These are phyloP conservation scores for Starmerella riodocensis DNA, from an alignment of 805 yeast genomes.

Conservation along the genomic window DNA sequence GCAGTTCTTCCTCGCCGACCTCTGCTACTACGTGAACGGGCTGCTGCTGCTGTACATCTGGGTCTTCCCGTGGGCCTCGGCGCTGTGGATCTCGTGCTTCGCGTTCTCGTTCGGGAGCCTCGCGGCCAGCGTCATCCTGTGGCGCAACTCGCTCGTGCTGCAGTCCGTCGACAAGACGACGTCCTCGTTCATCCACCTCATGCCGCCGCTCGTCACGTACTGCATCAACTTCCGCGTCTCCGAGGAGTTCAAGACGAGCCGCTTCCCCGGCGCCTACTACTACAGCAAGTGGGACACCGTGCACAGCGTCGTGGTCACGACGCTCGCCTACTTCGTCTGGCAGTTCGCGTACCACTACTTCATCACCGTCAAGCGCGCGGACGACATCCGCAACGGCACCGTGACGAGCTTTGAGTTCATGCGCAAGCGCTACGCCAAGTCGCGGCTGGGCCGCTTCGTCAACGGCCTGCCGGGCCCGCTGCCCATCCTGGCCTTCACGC, in stretches of 20 bases:
- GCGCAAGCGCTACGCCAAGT: slow-evolving; percentile 54
- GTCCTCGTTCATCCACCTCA: slow-evolving; percentile 74
- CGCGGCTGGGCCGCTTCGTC: slow-evolving; percentile 59
- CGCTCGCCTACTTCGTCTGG: slow-evolving; percentile 76
- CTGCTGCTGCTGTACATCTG: slow-evolving; percentile 61
- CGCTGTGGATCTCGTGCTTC: slow-evolving; percentile 69
- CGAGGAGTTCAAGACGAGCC: slow-evolving; percentile 33
- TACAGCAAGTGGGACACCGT: slow-evolving; percentile 59
- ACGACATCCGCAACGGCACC: slow-evolving; percentile 71
- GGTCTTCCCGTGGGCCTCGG: slow-evolving; percentile 62
- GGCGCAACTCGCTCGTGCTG: slow-evolving; percentile 87
- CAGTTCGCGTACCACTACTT: slow-evolving; percentile 82
- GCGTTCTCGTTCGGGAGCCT: slow-evolving; percentile 80
- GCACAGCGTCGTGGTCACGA: slow-evolving; percentile 62
- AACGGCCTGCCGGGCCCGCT: slow-evolving; percentile 69
- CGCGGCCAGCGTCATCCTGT: slow-evolving; percentile 85
- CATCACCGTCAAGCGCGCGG: slow-evolving; percentile 66
- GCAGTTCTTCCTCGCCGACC: slow-evolving; percentile 82
- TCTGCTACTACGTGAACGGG: slow-evolving; percentile 80
- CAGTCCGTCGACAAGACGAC: slow-evolving; percentile 90
- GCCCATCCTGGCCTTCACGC: slow-evolving; percentile 76
- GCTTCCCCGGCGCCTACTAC: slow-evolving; percentile 73
- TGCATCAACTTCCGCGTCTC: slow-evolving; percentile 71
- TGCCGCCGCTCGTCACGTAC: slow-evolving; percentile 81
- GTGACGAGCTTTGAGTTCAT: slow-evolving; percentile 80